phyloP scores from a whole-genome alignment of 768 basidiomycete species.

The Strobilomyces confusus region DNA sequence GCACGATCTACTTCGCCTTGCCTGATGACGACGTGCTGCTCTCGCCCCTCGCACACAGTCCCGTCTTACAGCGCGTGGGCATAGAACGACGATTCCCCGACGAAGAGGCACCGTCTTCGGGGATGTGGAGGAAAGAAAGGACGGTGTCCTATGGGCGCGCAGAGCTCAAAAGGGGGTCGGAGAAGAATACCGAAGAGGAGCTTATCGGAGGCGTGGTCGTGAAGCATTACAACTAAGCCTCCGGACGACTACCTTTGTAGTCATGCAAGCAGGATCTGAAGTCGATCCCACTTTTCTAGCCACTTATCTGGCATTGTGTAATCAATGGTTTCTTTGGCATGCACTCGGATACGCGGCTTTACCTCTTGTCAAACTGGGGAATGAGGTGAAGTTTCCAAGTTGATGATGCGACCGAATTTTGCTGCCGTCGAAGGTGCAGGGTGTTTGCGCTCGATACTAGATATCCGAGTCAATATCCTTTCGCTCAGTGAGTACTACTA shows the following conservation, averaged over 20 bases:
- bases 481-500: no score
- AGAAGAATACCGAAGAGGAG: conserved; percentile 50
- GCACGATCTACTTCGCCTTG: conserved; percentile 54
- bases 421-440: no score
- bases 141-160: conserved; percentile 49
- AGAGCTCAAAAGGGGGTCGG: conserved; percentile 36
- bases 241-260: no score
- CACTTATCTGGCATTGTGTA: no score
- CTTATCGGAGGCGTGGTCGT: conserved; percentile 38
- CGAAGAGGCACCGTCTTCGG: conserved; percentile 44
- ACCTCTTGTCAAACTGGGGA: no score
- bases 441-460: no score
- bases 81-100: conserved; percentile 36
- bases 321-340: no score
- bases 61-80: conserved; percentile 44
- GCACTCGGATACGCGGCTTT: no score
- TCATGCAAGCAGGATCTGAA: background rate
- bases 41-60: conserved; percentile 42
- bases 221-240: conserved; percentile 46
- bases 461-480: no score
- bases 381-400: no score
- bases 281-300: background rate
- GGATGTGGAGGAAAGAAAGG: conserved; percentile 46
- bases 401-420: no score
- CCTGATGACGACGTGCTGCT: conserved; percentile 48